These are phyloP conservation scores for Candida lessepsii DNA, from an alignment of 805 yeast species.

Conservation along the genomic window DNA sequence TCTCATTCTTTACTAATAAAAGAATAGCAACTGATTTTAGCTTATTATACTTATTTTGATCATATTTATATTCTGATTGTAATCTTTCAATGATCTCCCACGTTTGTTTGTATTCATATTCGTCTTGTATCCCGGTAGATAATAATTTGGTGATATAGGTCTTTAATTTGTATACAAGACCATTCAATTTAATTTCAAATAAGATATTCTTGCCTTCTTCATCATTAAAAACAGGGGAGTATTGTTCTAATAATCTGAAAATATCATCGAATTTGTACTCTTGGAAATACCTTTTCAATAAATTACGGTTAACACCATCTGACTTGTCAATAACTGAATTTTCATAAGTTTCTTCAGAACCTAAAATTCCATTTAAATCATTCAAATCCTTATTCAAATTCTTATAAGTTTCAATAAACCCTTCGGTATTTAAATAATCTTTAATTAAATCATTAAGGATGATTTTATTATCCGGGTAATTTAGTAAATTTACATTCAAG, in stretches of 20 bases:
- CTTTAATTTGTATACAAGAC: conserved; percentile 24
- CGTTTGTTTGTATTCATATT: conserved; percentile 20
- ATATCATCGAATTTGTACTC: conserved; percentile 25
- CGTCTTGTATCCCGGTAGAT: conserved; percentile 11
- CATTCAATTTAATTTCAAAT: conserved; percentile 27
- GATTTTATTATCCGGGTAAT: conserved; percentile 23
- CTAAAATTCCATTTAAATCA: conserved; percentile 15
- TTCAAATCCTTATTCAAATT: conserved; percentile 33
- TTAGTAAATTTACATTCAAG: conserved; percentile 19
- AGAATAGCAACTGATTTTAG: conserved; percentile 24
- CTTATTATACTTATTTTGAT: conserved; percentile 4
- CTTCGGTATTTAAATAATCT: conserved; percentile 41
- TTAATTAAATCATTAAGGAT: conserved; percentile 32
- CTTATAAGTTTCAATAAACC: conserved; percentile 34
- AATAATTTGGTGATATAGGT: conserved; percentile 14
- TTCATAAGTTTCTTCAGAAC: conserved; percentile 1
- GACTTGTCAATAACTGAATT: conserved; percentile 15
- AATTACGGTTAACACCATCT: conserved; percentile 26
- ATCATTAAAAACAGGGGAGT: conserved; percentile 15
- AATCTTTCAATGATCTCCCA: conserved; percentile 18
- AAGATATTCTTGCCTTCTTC: conserved; percentile 15
- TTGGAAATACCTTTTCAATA: conserved; percentile 21
- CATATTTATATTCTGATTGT: conserved; percentile 15
- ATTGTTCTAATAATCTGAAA: conserved; percentile 21
- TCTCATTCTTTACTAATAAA: conserved; percentile 21